A percentile compares a stretch with the other conserved stretches of the same genome.
These are phyloP conservation scores for Cordyceps farinosa DNA, from an alignment of 2,329 filamentous ascomycete species.

Conservation along the genomic window DNA sequence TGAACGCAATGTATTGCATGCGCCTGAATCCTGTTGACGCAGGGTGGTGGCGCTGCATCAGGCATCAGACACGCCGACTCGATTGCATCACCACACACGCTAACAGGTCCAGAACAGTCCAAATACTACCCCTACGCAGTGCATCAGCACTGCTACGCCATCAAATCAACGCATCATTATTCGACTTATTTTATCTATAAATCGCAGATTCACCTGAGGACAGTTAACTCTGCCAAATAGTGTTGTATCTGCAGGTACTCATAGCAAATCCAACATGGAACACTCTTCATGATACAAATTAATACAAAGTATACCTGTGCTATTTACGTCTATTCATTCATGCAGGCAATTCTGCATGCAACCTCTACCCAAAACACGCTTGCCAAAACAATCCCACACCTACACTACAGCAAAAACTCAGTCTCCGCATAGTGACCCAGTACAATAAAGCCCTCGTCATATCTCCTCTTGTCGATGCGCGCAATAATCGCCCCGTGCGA, in stretches of 20 bases:
- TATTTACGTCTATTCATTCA: background rate
- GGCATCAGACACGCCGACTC: background rate
- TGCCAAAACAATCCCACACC: background rate
- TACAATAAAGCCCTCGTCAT: slow-evolving; percentile 74
- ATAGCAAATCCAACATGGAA: too few species aligned
- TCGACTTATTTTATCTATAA: too few species aligned
- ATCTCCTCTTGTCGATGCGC: slow-evolving; percentile 61
- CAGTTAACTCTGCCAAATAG: too few species aligned
- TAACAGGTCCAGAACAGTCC: background rate
- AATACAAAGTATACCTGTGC: too few species aligned
- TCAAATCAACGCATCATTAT: too few species aligned
- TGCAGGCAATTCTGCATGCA: too few species aligned
- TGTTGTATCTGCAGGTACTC: too few species aligned
- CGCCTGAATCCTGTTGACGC: background rate
- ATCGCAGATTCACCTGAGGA: too few species aligned
- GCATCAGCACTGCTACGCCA: too few species aligned
- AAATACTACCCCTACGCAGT: background rate
- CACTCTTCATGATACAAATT: too few species aligned
- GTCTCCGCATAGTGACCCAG: slow-evolving; percentile 76
- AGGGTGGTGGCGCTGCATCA: background rate
- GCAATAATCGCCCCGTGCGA: slow-evolving; percentile 90
- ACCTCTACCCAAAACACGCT: background rate
- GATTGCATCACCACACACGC: slow-evolving; percentile 5
- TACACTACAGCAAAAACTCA: slow-evolving; percentile 55
- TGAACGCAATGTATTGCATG: background rate